phyloP scores from a whole-genome alignment of 805 yeast species.

The Candida insectalens region DNA sequence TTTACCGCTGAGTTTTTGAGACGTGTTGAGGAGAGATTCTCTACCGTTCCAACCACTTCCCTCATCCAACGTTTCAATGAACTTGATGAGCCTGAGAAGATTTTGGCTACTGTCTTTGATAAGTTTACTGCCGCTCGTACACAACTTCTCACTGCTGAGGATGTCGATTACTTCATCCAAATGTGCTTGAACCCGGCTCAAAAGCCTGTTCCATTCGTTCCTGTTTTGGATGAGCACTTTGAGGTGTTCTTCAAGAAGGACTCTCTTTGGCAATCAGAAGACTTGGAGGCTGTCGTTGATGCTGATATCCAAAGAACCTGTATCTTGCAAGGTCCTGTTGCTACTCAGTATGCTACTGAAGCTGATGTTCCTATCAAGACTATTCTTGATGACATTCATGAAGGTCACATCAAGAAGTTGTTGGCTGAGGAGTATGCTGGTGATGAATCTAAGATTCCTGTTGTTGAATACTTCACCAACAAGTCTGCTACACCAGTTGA shows the following conservation, averaged over 20 bases:
- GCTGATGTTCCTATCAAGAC: conserved; percentile 91
- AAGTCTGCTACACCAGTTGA: conserved; percentile 35
- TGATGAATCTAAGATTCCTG: conserved; percentile 69
- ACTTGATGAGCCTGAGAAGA: conserved; percentile 56
- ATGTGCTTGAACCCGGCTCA: conserved; percentile 76
- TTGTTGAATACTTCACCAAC: conserved; percentile 83
- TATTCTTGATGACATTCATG: conserved; percentile 79
- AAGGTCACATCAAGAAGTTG: conserved; percentile 73
- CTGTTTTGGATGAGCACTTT: conserved; percentile 87
- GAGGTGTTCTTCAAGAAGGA: conserved; percentile 97
- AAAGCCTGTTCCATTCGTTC: conserved; percentile 98
- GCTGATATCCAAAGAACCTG: conserved; percentile 98
- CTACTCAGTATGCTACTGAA: conserved; percentile 81
- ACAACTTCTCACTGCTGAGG: conserved; percentile 91
- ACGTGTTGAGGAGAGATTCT: conserved; percentile 95
- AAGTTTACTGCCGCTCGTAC: conserved; percentile 66
- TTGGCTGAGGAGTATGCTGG: conserved; percentile 61
- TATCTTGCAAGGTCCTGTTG: conserved; percentile 97
- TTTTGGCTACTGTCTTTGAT: conserved; percentile 48
- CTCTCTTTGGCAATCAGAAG: conserved; percentile 98
- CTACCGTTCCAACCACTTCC: conserved; percentile 47
- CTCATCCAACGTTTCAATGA: conserved; percentile 65
- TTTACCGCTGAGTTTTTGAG: conserved; percentile 79
- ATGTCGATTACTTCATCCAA: conserved; percentile 83
- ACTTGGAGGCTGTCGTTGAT: conserved; percentile 89